Evolutionary conservation across 2,329 filamentous ascomycete genomes (phyloP).

Genomic region (Alternaria sp.): DNA sequence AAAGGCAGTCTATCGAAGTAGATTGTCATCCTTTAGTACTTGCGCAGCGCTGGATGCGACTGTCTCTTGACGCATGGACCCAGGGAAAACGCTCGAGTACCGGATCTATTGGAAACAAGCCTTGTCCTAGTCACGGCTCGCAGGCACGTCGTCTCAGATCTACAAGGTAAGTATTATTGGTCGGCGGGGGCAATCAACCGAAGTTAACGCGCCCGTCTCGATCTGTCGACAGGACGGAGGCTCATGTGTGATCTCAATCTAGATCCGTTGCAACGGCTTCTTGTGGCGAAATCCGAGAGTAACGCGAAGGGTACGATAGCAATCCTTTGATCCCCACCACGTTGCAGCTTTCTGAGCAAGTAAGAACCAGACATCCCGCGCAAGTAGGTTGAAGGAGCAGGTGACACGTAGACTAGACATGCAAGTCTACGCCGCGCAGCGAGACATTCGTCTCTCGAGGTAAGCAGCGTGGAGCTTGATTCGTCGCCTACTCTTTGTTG

Average conservation of each 20-base stretch:
- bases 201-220: conserved; percentile 36
- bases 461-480: conserved; percentile 30
- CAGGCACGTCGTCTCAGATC: conserved; percentile 40
- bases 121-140: conserved; percentile 46
- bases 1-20: conserved; percentile 31
- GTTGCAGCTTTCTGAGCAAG: conserved; percentile 7
- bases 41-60: conserved; percentile 22
- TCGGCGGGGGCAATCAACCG: conserved; percentile 41
- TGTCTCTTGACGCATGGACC: conserved; percentile 39
- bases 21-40: conserved; percentile 49
- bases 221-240: conserved; percentile 30
- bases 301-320: conserved; percentile 19
- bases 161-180: conserved; percentile 36
- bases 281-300: conserved; percentile 36
- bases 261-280: conserved; percentile 35
- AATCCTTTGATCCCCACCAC: conserved; percentile 19
- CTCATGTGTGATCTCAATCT: conserved; percentile 37
- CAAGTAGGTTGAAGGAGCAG: conserved; percentile 22
- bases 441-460: conserved; percentile 24
- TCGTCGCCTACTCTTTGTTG: conserved; percentile 24
- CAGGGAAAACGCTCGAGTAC: conserved; percentile 41
- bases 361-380: conserved; percentile 27
- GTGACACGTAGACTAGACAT: conserved; percentile 30
- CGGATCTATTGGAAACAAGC: conserved; percentile 46
- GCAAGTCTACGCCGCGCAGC: conserved; percentile 25